Base-by-base conservation (phyloP, 1,284 basidiomycete genomes). In the Malassezia nana region DNA sequence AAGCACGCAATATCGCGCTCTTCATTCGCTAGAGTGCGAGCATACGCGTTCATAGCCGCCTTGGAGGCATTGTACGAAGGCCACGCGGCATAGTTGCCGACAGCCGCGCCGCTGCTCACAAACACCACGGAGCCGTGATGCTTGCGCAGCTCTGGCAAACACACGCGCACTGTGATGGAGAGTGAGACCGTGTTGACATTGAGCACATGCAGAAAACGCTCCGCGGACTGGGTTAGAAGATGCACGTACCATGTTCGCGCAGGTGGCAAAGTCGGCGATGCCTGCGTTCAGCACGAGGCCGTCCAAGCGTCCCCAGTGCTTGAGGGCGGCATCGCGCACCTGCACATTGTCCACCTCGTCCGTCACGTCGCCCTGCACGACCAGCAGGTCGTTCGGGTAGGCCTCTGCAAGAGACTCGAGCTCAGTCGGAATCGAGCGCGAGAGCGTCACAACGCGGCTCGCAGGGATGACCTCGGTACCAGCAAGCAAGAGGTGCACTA, bases 161-260 rank as follows among this genome's bases (percentile, higher is more conserved):
- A 76, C 4, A 79, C 77, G 52, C 82, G 79, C 32, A 89, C 65
- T 10, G 85, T 80, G 10, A 81, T 79, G 44, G 89, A 74, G 35
- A 88, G 78, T 1, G 86, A 86, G 75, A 88, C 87, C 72, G 89
- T 84, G 73, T 90, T 90, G 75, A 87, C 77, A 63, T 89, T 84
- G 48, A 79, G 74, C 84, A 86, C 66, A 81, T 74, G 24, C 1
- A 62, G 51, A 31, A 72, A 66, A 0, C 6, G 79, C 9, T 75
- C 65, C 78, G 84, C 84, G 81, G 86, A n/a, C 71, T 75, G 46
- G 77, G 77, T 25, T 10, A 35, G 41, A 8, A 8, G 13, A 18
- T 6, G 24, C 13, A 56, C 44, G 13, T 54, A 41, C 3, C 46
- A 51, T 9, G 56, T 44, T 18, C 33, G 40, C 46, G 38, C 57